These are phyloP conservation scores for Plasmodium billcollinsi DNA, from an alignment of 169 alveolate genomes.

Conservation along the genomic window DNA sequence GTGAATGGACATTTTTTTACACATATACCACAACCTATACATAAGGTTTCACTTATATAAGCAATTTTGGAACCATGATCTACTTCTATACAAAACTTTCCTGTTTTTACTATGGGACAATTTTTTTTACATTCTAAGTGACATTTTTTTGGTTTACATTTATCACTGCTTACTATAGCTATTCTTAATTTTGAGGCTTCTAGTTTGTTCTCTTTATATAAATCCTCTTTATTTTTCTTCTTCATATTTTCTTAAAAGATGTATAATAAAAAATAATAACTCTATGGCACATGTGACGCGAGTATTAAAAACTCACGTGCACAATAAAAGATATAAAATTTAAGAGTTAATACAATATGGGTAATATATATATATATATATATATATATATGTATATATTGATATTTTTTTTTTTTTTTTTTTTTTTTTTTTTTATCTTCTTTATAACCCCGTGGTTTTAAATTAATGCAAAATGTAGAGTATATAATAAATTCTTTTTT, in stretches of 20 bases:
- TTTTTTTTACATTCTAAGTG: constrained; percentile 96
- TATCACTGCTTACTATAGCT: constrained; percentile 98
- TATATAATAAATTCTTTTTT: too few species aligned
- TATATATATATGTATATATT: background rate
- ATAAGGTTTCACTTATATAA: constrained; percentile 96
- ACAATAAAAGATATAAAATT: background rate
- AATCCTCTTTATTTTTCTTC: constrained; percentile 72
- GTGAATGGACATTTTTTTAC: constrained; percentile 99
- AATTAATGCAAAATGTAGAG: too few species aligned
- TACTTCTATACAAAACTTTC: constrained; percentile 98
- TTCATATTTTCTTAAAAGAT: constrained; percentile 6
- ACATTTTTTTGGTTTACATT: constrained; percentile 99
- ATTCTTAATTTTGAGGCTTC: constrained; percentile 96
- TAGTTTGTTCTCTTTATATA: constrained; percentile 74
- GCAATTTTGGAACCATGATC: constrained; percentile 95
- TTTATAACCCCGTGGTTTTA: too few species aligned
- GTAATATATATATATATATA: background rate
- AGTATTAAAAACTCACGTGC: background rate
- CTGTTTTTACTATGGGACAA: constrained; percentile 94
- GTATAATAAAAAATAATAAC: background rate
- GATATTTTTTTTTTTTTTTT: too few species aligned
- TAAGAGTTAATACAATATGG: background rate
- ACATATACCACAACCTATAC: constrained; percentile 99
- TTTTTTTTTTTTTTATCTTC: too few species aligned
- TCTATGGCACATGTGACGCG: too few species aligned